Percentiles rank a stretch among this genome's conserved stretches.
These are phyloP conservation scores for Phlebopus sp. DNA, from an alignment of 1,284 basidiomycete genomes.

Conservation along the genomic window DNA sequence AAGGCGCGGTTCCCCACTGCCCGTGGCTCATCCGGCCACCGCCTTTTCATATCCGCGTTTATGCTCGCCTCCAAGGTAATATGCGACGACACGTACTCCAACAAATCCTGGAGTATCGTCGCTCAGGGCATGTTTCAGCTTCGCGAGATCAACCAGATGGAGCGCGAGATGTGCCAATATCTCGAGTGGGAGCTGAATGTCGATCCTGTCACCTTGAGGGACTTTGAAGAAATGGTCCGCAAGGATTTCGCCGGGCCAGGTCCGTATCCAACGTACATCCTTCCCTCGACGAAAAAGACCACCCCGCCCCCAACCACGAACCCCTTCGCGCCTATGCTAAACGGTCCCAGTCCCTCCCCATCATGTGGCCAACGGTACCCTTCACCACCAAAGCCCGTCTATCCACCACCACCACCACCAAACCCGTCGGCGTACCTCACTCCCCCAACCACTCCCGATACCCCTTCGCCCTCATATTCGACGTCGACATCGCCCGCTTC, in stretches of 20 bases:
- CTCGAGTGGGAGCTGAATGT: slow-evolving; percentile 90
- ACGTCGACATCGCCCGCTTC: slow-evolving; percentile 53
- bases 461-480: slow-evolving; percentile 48
- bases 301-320: slow-evolving; percentile 45
- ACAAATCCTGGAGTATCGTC: slow-evolving; percentile 94
- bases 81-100: slow-evolving; percentile 95
- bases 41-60: slow-evolving; percentile 88
- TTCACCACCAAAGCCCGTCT: slow-evolving; percentile 37
- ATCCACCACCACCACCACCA: slow-evolving; percentile 22
- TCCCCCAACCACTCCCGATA: slow-evolving; percentile 44
- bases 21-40: slow-evolving; percentile 87
- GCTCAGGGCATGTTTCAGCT: slow-evolving; percentile 89
- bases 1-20: slow-evolving; percentile 92
- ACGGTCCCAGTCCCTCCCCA: slow-evolving; percentile 48
- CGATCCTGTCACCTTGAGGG: slow-evolving; percentile 59
- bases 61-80: slow-evolving; percentile 93
- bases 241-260: slow-evolving; percentile 58
- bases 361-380: slow-evolving; percentile 46
- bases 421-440: slow-evolving; percentile 26
- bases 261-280: slow-evolving; percentile 57
- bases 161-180: slow-evolving; percentile 90
- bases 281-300: slow-evolving; percentile 54
- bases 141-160: slow-evolving; percentile 95
- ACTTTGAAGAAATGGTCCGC: slow-evolving; percentile 63
- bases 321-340: slow-evolving; percentile 50